Evolutionary conservation across 768 basidiomycete genomes (phyloP), one percentile per base, ranked within the genome.

Genomic region (Boletus sensibilis): DNA sequence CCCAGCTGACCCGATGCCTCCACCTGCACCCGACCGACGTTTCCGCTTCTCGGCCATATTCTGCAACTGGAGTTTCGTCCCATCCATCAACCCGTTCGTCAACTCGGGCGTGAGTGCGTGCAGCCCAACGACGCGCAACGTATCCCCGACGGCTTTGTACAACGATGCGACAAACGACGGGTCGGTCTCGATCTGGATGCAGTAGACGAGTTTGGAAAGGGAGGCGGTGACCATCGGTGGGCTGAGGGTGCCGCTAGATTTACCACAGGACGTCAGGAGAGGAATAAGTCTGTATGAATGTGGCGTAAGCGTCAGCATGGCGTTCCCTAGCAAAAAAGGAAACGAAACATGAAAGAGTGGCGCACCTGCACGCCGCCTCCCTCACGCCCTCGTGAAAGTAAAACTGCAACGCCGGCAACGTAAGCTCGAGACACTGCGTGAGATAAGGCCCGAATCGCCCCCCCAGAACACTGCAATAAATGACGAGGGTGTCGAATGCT

Each of bases 371-470:
- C 78, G 85, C 69, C 0, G 88, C 88, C 66, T 93, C 91, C 21
- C 90, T 69, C 0, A 94, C 91, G 1, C 91, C 90, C 52, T 93
- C 91, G 60, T 93, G 90, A 72, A 91, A 91, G 66, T 86, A 88
- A 64, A 92, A 93, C 41, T 80, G 74, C 44, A 94, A 65, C 2
- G 82, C 83, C 0, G 88, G 89, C 2, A 93, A 72, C 2, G 87
- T 81, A 4, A 92, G 80, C 64, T 90, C 87, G 4, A 94, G 76
- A 11, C 79, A 81, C 64, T 88, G 88, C 25, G 82, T 68, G 2
- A 93, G 74, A 64, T 90, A 93, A 0, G 90, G 89, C 1, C 83
- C 85, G 62, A 91, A 92, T 3, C 79, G 76, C 1, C 79, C 73
- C 0, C 82, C 82, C 0, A 93, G 78, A 5, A 86, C 84, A 40